Percentiles rank a stretch among this genome's conserved stretches.
Evolutionary conservation across 2,329 filamentous ascomycete genomes (phyloP).

Genomic region (Penicillium verrucosum): DNA sequence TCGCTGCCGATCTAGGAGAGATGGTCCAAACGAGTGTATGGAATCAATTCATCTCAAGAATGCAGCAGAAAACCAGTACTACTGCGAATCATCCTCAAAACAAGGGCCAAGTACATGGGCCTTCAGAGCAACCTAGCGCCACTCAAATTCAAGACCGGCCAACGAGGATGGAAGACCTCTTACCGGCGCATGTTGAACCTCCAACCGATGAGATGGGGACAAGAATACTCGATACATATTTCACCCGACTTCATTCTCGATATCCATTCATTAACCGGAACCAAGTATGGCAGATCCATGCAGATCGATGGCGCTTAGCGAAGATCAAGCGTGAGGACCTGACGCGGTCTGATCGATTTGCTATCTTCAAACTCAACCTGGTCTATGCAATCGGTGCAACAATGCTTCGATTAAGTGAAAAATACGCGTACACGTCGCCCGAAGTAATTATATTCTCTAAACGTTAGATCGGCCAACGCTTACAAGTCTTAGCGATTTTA

Average conservation of each 20-base stretch:
- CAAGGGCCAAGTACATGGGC: not conserved
- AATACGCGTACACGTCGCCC: slow-evolving; percentile 42
- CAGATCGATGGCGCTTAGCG: slow-evolving; percentile 39
- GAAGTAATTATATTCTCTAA: slow-evolving; percentile 33
- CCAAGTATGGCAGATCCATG: slow-evolving; percentile 47
- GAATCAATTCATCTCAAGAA: slow-evolving; percentile 48
- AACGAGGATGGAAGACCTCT: slow-evolving; percentile 34
- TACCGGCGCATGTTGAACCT: slow-evolving; percentile 45
- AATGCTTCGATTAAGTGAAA: slow-evolving; percentile 49
- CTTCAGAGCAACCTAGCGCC: slow-evolving; percentile 16
- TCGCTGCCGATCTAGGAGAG: slow-evolving; percentile 51
- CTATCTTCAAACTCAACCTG: slow-evolving; percentile 52
- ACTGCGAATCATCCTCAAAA: slow-evolving; percentile 14
- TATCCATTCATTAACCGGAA: slow-evolving; percentile 51
- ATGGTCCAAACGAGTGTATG: slow-evolving; percentile 56
- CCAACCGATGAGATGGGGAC: slow-evolving; percentile 47
- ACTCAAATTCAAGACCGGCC: slow-evolving; percentile 27
- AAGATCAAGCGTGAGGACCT: slow-evolving; percentile 37
- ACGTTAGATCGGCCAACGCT: not conserved
- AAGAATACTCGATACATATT: slow-evolving; percentile 46
- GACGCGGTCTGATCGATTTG: slow-evolving; percentile 41
- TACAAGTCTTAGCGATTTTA: slow-evolving; percentile 46
- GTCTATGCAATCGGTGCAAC: slow-evolving; percentile 53
- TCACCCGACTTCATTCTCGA: slow-evolving; percentile 46
- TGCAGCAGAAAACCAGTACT: slow-evolving; percentile 20